Percentiles rank a stretch among this genome's conserved stretches.
Evolutionary conservation across 2,329 filamentous ascomycete genomes (phyloP).

Genomic region (Rhinocladiella similis): DNA sequence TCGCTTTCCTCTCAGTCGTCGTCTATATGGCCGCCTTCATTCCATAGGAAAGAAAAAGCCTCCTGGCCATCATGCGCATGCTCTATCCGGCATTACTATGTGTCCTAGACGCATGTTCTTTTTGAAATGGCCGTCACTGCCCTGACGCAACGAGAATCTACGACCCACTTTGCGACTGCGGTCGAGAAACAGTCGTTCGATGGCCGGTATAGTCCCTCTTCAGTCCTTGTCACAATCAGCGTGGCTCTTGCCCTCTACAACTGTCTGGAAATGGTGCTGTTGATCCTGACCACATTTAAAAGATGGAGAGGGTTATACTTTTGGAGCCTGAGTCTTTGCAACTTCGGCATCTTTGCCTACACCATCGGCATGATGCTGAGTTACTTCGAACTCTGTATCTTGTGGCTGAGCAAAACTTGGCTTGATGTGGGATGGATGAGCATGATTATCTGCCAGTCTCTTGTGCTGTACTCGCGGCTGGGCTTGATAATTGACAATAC

Average conservation of each 20-base stretch:
- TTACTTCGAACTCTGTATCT: slow-evolving; percentile 39
- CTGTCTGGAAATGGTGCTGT: slow-evolving; percentile 49
- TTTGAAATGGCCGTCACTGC: background rate
- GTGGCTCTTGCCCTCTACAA: slow-evolving; percentile 48
- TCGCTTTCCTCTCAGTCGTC: too few species aligned
- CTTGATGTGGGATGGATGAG: slow-evolving; percentile 47
- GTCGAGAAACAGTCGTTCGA: slow-evolving; percentile 20
- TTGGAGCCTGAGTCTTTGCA: slow-evolving; percentile 47
- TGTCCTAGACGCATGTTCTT: background rate
- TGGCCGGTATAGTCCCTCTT: slow-evolving; percentile 32
- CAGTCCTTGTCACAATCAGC: slow-evolving; percentile 44
- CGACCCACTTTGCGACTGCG: background rate
- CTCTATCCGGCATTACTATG: background rate
- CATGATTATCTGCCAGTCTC: slow-evolving; percentile 50
- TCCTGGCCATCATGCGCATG: background rate
- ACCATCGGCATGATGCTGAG: slow-evolving; percentile 49
- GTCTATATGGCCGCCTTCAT: too few species aligned
- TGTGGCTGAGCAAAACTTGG: slow-evolving; percentile 41
- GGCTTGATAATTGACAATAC: slow-evolving; percentile 41
- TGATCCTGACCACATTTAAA: slow-evolving; percentile 50
- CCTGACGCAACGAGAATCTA: background rate
- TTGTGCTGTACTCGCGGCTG: slow-evolving; percentile 52
- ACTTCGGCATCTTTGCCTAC: slow-evolving; percentile 46
- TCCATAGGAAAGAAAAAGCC: too few species aligned
- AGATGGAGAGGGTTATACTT: slow-evolving; percentile 50